These are phyloP conservation scores for Scenedesmus sp. DNA, from an alignment of 163 green algal genomes.

Conservation along the genomic window DNA sequence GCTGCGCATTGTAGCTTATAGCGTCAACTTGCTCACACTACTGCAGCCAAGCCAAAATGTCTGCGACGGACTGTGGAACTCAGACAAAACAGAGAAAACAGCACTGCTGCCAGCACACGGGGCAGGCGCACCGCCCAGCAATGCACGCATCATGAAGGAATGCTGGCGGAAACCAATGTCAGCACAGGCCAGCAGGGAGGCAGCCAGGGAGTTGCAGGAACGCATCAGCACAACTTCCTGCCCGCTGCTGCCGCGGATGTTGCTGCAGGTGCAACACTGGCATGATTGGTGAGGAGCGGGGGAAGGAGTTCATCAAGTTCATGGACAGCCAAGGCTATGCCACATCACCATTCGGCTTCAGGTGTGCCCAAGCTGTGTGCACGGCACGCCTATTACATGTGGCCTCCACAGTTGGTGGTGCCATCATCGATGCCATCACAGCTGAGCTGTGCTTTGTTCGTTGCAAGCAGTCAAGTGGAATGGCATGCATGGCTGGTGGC, in stretches of 20 bases:
- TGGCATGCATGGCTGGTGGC: too few relatives aligned
- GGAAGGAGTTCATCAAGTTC: background rate
- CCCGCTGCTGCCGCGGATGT: background rate
- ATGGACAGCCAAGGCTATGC: background rate
- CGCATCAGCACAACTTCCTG: background rate
- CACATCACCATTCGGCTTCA: background rate
- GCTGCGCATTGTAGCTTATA: too few relatives aligned
- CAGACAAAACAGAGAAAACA: too few relatives aligned
- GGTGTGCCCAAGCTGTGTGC: background rate
- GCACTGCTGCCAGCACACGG: background rate
- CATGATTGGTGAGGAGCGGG: background rate
- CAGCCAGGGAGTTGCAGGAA: background rate
- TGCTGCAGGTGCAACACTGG: slow-evolving; percentile 6
- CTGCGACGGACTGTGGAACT: too few relatives aligned
- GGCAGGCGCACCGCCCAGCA: background rate
- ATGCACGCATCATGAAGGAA: background rate
- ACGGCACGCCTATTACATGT: too few relatives aligned
- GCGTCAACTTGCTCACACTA: too few relatives aligned
- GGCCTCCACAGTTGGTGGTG: too few relatives aligned
- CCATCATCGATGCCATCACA: too few relatives aligned
- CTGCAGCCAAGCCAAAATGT: too few relatives aligned
- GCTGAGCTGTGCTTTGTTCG: too few relatives aligned
- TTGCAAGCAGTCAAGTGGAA: too few relatives aligned
- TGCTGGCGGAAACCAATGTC: background rate
- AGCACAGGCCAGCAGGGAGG: background rate